Evolutionary conservation across 257 asterid species (phyloP), one percentile per base, ranked within the genome.

Genomic region (Schizonepeta tenuifolia): DNA sequence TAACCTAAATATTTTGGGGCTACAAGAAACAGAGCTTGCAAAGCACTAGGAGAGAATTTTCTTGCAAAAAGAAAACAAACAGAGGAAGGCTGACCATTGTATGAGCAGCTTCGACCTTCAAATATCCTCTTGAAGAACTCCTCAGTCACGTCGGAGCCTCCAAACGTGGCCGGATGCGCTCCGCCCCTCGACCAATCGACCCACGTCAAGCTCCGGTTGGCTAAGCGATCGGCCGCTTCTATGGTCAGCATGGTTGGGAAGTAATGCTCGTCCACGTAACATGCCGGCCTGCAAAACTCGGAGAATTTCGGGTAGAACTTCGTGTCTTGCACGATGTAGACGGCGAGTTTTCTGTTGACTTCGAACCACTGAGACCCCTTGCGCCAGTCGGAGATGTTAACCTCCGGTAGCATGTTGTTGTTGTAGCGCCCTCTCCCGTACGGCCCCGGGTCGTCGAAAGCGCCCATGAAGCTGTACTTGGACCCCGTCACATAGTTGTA

Each of bases 151-250:
- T 88, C 92, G 28, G 81, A 20, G 2, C 75, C 65, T 2, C 92
- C 92, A 28, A 86, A 88, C 0, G 90, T 84, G 15, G 86, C 90
- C 1, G 92, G 95, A n/a, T 86, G 95, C 17, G 95, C 78, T 12
- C 95, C 95, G 3, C 95, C 90, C 77, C 90, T 81, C 10, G 95
- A 88, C 95, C 95, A 88, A 70, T 88, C 95, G 0, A 78, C 88
- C 90, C 88, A 88, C 0, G 90, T 88, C 20, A 86, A 5, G 70
- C 89, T 86, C 35, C 89, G 51, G 40, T 88, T 88, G 14, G 92
- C 90, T 74, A 88, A 63, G 28, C 75, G 76, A 12, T 47, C 56
- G 1, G 65, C 75, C 0, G 85, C 87, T n/a, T 58, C 49, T 38
- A 84, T 78, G 9, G 82, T 75, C 72, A 88, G 75, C 85, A 88